Conservation (phyloP, 1,139 yeast species). For the Kazachstania sp. region DNA sequence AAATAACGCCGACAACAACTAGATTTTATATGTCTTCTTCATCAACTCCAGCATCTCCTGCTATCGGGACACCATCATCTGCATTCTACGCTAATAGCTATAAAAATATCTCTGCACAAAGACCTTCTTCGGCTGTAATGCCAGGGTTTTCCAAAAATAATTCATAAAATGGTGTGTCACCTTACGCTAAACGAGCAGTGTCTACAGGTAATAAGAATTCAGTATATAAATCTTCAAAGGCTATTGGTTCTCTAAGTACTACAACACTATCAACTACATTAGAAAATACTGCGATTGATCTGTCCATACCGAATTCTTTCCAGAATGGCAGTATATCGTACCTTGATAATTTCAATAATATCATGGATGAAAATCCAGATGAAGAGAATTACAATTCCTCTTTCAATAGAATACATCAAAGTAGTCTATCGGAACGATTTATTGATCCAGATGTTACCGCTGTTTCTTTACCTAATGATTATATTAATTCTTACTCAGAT, state of each 20-base stretch:
- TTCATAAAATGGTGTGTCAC: constrained; percentile 1
- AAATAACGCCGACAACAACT: neutral
- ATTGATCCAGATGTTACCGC: neutral
- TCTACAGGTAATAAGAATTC: neutral
- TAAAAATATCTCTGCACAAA: neutral
- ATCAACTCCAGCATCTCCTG: constrained; percentile 23
- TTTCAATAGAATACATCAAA: neutral
- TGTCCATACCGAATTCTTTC: neutral
- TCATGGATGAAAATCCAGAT: neutral
- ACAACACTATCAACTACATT: neutral
- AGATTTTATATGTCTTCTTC: neutral
- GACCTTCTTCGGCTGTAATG: constrained; percentile 1
- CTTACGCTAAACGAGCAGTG: neutral
- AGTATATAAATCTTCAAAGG: neutral
- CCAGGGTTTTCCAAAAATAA: neutral
- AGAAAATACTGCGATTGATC: neutral
- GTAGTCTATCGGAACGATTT: neutral
- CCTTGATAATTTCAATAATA: neutral
- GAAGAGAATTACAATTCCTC: neutral
- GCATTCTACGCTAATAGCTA: neutral
- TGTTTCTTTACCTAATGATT: neutral
- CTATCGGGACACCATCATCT: neutral
- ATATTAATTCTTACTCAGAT: neutral
- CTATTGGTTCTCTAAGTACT: neutral
- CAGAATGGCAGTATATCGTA: neutral